These are phyloP conservation scores for Phytophthora ramorum DNA, from an alignment of 352 stramenopile genomes.

Conservation along the genomic window DNA sequence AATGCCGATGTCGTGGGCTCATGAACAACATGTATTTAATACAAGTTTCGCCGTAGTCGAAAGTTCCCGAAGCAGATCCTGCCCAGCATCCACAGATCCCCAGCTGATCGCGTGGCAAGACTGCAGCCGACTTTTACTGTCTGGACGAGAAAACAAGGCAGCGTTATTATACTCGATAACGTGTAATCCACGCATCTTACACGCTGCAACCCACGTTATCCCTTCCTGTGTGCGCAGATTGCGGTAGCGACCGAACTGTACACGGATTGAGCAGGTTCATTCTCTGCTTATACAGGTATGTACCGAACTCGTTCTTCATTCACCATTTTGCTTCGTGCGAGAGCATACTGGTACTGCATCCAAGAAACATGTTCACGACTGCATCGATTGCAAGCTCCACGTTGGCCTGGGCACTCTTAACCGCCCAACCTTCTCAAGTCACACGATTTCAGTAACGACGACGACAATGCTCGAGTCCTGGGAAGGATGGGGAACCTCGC, in stretches of 20 bases:
- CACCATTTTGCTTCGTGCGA: not conserved
- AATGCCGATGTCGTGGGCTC: too few species aligned
- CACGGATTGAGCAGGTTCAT: not conserved
- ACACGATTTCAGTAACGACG: slow-evolving; percentile 7
- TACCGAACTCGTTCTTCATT: not conserved
- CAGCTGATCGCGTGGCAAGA: slow-evolving; percentile 4
- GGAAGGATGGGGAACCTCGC: slow-evolving; percentile 62
- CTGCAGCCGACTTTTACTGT: not conserved
- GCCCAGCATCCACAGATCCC: slow-evolving; percentile 1
- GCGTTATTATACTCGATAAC: not conserved
- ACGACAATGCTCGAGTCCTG: slow-evolving; percentile 19
- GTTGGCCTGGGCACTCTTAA: not conserved
- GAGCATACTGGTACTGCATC: too few species aligned
- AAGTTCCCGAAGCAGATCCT: slow-evolving; percentile 7
- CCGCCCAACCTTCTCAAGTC: not conserved
- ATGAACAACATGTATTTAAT: too few species aligned
- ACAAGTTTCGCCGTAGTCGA: too few species aligned
- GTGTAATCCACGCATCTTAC: not conserved
- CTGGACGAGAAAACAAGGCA: not conserved
- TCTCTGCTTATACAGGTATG: too few species aligned
- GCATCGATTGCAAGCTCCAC: not conserved
- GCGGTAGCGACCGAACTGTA: not conserved
- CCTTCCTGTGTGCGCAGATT: too few species aligned
- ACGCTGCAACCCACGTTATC: too few species aligned
- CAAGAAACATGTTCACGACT: not conserved